Evolutionary conservation across 2,329 filamentous ascomycete genomes (phyloP), one percentile per base, ranked within the genome.

Genomic region (Verruconis gallopava): DNA sequence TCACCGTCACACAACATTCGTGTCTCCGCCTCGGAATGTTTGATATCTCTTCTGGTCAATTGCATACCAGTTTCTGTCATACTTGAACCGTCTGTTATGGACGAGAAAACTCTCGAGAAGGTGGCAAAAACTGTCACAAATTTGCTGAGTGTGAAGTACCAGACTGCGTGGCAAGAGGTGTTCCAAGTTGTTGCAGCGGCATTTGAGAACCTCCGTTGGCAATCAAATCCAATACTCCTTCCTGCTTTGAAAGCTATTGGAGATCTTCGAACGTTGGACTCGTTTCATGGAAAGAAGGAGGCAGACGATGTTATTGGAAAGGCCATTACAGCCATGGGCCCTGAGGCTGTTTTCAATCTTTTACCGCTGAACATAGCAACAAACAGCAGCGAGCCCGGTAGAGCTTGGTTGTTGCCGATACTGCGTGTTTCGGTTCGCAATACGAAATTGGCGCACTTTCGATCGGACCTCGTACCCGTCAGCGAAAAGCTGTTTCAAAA

Each of bases 371-470:
- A 96, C 58, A 73, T 98, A 9, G 82, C 15, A 17, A 28, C 25
- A 9, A 34, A 32, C 17, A 44, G 12, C 19, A 18, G 81, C 13
- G 77, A 93, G 54, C 75, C 82, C 18, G 91, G 91, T 40, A 74
- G 91, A 55, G 91, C 91, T 13, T 98, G 91, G 91, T 75, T 98
- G 65, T 73, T 98, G 40, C 91, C 91, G 1, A 76, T 96, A 40
- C 74, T 98, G 47, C 77, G 91, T 50, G 86, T 95, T 57, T 82
- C 82, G 53, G 82, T 89, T 6, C 83, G 82, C 56, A 96, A 96
- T 64, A 93, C 91, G 1, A 77, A 81, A 46, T 68, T 98, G 11
- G 70, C 72, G 1, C 86, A 95, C 59, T 98, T 98, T 70, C 80
- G 79, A 51, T 67, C 71, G 3, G 85, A 93, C 53, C 78, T 98